Evolutionary conservation across 805 yeast genomes (phyloP), one percentile per base, ranked within the genome.

Genomic region (Cyberlindnera saturnus): DNA sequence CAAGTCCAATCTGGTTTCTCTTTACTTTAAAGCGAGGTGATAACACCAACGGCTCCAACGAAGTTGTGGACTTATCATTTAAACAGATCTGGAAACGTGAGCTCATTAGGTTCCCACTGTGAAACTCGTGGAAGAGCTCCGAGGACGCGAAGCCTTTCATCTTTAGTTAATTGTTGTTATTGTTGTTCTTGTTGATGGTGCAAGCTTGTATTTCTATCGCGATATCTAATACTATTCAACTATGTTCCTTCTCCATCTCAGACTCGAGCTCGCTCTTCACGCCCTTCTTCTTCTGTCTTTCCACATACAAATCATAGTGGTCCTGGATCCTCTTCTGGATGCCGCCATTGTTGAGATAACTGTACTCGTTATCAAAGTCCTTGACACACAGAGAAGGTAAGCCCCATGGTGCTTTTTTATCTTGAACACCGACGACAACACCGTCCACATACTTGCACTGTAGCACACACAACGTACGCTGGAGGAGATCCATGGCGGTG

Each of bases 381-480:
- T 63, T 65, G 52, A 51, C 62, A 33, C 42, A 39, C 1, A 32
- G 4, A 5, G 38, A 32, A 1, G 23, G 23, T 8, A 32, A 20
- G 6, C 42, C 23, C 47, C 32, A 62, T n/a, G 48, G 45, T 6
- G 13, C 16, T 7, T 28, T 16, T 13, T 32, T 36, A 17, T 38
- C 32, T 17, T 11, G 15, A 2, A 50, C 55, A 7, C 60, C 65
- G 30, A 91, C 61, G 1, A 93, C 68, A 3, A 88, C 70, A 1
- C 85, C 88, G 58, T 88, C 95, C 28, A 89, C 88, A 53, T 84
- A 85, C 42, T 74, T 74, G 64, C 96, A 88, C 63, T 91, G 96
- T 54, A 93, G 66, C 6, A 89, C 90, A 62, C 96, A 88, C 47
- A 93, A 67, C 0, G 90, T 74, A 47, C 98, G 75, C 63, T 93